Evolutionary conservation across 1,284 basidiomycete genomes (phyloP).

Genomic region (Porodaedalea pini): DNA sequence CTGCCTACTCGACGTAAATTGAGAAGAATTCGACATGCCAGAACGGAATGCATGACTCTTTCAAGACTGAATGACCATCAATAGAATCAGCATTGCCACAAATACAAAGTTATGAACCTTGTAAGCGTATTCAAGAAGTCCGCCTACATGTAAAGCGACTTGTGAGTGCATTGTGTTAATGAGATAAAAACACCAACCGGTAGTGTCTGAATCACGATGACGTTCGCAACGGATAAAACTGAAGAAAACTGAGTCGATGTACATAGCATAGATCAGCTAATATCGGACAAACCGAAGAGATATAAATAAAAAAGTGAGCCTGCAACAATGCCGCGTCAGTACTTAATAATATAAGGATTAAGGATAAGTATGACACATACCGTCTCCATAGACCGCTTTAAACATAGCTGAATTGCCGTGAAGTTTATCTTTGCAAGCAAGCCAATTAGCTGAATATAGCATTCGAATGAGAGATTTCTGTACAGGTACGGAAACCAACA

Average conservation of each 20-base stretch:
- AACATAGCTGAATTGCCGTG: constrained; percentile 2
- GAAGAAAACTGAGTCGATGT: neutral
- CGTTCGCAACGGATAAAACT: constrained; percentile 3
- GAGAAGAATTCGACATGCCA: neutral
- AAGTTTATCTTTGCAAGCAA: neutral
- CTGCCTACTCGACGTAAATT: constrained; percentile 1
- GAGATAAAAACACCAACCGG: neutral
- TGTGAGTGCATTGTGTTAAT: neutral
- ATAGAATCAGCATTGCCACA: neutral
- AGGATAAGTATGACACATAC: neutral
- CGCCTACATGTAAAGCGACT: neutral
- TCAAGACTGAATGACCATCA: neutral
- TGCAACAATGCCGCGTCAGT: neutral
- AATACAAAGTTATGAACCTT: neutral
- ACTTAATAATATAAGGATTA: neutral
- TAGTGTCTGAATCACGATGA: constrained; percentile 1
- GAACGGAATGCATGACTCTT: constrained; percentile 7
- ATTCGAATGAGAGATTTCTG: neutral
- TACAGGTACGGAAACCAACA: neutral
- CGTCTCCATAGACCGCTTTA: constrained; percentile 11
- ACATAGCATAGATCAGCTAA: neutral
- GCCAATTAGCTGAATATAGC: neutral
- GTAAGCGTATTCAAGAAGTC: constrained; percentile 5
- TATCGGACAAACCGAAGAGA: neutral
- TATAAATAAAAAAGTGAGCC: constrained; percentile 8